Conservation (phyloP, 768 basidiomycete species). For the Tulasnella sp. region DNA sequence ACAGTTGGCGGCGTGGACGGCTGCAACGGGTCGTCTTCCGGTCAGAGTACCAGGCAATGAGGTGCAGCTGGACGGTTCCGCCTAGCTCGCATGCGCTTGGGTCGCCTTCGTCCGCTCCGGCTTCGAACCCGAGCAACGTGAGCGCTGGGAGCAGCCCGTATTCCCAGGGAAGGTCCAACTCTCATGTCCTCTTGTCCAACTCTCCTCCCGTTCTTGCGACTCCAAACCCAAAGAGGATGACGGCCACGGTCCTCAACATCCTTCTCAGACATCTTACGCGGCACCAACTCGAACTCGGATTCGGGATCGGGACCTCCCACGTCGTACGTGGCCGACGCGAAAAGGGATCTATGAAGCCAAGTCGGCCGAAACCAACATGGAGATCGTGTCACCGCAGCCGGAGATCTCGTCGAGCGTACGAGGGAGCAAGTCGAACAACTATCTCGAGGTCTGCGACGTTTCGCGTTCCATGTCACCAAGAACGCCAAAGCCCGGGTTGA, state of each 20-base stretch:
- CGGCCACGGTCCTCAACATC: neutral
- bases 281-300: neutral
- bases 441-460: too few species aligned
- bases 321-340: neutral
- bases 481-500: too few species aligned
- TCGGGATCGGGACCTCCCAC: neutral
- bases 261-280: neutral
- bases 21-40: neutral
- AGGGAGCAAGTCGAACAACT: too few species aligned
- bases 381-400: too few species aligned
- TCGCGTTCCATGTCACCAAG: too few species aligned
- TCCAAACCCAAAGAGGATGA: constrained; percentile 1
- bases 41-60: neutral
- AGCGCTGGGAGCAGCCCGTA: neutral
- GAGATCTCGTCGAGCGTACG: too few species aligned
- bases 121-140: neutral
- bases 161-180: neutral
- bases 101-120: neutral
- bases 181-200: neutral
- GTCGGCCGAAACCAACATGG: too few species aligned
- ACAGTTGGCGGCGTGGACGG: neutral
- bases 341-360: too few species aligned
- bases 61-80: neutral
- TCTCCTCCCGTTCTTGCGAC: neutral
- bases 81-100: neutral